A percentile compares a stretch with the other conserved stretches of the same genome.
These are phyloP conservation scores for Botrytis cinerea DNA, from an alignment of 2,329 filamentous ascomycete species.

Conservation along the genomic window DNA sequence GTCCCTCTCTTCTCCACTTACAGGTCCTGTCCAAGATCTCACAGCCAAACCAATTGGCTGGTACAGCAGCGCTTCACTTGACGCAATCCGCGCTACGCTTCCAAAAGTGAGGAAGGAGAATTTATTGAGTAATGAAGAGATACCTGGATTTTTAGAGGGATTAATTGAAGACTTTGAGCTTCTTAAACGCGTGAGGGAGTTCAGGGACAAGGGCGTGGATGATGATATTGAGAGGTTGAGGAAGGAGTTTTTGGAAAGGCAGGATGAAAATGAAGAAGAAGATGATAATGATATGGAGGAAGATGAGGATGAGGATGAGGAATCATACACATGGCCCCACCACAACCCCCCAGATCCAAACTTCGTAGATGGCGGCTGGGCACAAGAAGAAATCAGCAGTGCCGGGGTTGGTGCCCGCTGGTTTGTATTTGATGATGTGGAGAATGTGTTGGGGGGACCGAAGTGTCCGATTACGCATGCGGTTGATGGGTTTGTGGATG, in stretches of 20 bases:
- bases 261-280: neutral
- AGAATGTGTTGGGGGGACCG: neutral
- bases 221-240: neutral
- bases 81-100: neutral
- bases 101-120: neutral
- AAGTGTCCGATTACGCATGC: constrained; percentile 8
- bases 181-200: neutral
- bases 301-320: neutral
- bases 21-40: neutral
- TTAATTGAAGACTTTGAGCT: neutral
- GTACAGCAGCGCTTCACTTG: neutral
- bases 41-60: neutral
- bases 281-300: neutral
- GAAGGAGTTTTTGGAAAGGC: neutral
- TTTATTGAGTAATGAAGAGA: neutral
- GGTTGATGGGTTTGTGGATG: neutral
- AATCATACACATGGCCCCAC: neutral
- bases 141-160: neutral
- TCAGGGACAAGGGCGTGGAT: too few species aligned
- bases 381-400: neutral
- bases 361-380: neutral
- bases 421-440: neutral
- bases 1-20: neutral
- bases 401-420: neutral
- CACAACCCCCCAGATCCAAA: neutral